Evolutionary conservation across 345 rosid genomes (phyloP).

Genomic region (Lepidium didymum): DNA sequence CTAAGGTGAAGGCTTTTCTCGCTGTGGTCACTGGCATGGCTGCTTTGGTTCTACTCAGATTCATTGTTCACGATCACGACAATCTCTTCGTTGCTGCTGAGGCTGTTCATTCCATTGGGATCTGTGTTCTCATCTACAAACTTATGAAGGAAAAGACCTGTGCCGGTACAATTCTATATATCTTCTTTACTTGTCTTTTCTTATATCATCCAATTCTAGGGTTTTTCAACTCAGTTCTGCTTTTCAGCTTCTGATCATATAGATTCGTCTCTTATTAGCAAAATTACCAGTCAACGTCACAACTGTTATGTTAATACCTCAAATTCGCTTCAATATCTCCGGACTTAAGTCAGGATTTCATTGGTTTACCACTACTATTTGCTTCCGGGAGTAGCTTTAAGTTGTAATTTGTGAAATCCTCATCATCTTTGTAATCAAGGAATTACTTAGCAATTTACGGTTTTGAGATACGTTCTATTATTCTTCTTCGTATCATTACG

Average conservation of each 20-base stretch:
- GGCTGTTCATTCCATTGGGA: slow-evolving; percentile 96
- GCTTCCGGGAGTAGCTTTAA: not conserved
- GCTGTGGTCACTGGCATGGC: slow-evolving; percentile 93
- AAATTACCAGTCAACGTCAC: not conserved
- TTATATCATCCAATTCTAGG: not conserved
- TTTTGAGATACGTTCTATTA: not conserved
- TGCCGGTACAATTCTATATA: slow-evolving; percentile 47
- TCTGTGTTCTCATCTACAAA: slow-evolving; percentile 87
- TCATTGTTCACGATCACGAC: slow-evolving; percentile 94
- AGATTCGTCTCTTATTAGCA: not conserved
- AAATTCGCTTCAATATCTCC: not conserved
- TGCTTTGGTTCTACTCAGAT: slow-evolving; percentile 78
- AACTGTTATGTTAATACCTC: not conserved
- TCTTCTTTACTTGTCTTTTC: not conserved
- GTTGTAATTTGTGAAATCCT: not conserved
- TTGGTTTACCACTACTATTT: not conserved
- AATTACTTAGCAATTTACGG: not conserved
- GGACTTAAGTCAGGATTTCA: not conserved
- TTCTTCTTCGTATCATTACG: not conserved
- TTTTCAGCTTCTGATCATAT: not conserved
- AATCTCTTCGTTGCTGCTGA: slow-evolving; percentile 98
- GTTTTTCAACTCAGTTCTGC: not conserved
- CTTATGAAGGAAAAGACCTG: slow-evolving; percentile 95
- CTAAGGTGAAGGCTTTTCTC: slow-evolving; percentile 91
- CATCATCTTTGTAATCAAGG: not conserved